A percentile compares a stretch with the other conserved stretches of the same genome.
Conservation (phyloP, 1,284 basidiomycete genomes). For the Ganoderma lingzhi region DNA sequence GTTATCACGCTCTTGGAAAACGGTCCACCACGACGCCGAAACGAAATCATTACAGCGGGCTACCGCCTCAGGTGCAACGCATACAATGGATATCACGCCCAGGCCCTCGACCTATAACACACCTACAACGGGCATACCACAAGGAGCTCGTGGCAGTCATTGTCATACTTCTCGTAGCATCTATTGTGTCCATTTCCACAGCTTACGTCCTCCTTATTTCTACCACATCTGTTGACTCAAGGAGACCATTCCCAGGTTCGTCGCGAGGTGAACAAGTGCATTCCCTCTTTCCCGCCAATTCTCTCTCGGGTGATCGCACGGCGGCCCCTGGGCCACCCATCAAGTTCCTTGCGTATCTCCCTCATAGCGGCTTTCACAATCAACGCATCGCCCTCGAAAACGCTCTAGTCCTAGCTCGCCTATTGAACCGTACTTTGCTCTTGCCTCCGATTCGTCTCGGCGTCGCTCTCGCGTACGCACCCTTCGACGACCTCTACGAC, state of each 20-base stretch:
- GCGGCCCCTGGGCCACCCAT: background rate
- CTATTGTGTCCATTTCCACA: conserved; percentile 2
- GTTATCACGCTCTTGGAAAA: background rate
- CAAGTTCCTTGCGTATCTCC: conserved; percentile 68
- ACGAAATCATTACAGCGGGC: background rate
- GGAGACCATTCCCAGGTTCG: background rate
- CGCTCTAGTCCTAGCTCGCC: conserved; percentile 70
- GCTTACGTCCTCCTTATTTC: background rate
- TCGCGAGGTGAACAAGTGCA: too few species aligned
- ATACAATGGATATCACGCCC: background rate
- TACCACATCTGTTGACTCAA: background rate
- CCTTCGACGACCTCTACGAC: conserved; percentile 62
- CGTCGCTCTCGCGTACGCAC: conserved; percentile 65
- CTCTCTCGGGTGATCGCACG: conserved; percentile 25
- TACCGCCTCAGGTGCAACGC: background rate
- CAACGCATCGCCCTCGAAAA: conserved; percentile 87
- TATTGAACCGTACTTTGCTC: conserved; percentile 79
- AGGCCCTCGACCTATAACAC: background rate
- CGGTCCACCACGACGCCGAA: background rate
- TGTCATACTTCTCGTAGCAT: conserved; percentile 2
- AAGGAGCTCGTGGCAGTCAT: background rate
- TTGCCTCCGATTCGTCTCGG: conserved; percentile 78
- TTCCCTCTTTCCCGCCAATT: background rate
- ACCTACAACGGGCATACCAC: background rate
- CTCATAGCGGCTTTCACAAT: conserved; percentile 86